Base-by-base conservation (phyloP, 2,329 filamentous ascomycete species). In the Apiospora kogelbergensis region DNA sequence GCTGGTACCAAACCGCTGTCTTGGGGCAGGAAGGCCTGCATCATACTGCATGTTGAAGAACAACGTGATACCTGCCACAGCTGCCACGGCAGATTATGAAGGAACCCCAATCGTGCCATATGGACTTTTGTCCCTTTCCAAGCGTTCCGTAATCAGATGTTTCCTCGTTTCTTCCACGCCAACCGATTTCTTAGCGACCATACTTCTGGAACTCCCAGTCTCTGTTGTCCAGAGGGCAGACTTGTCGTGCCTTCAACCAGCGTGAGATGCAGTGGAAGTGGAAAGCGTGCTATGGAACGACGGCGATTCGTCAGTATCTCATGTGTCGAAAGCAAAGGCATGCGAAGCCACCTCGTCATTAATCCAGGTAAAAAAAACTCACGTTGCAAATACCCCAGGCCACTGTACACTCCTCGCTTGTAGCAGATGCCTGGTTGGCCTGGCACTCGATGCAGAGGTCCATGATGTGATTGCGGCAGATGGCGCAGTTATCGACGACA, bases 191-290 rank as follows among this genome's bases (percentile, higher is more conserved):
- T 71, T 80, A 91, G 74, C 89, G 88, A 73, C 96, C 96, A 80
- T 99, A 99, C 82, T 98, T 99, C 83, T 99, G 96, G 86, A 98
- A 99, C 80, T 99, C 96, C 96, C 96, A 99, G 82, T 99, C 96
- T 76, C 95, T 88, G 84, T 99, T 99, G 84, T 99, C 96, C 60
- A 99, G 86, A 20, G 96, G 96, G 79, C 96, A 99, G 65, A 99
- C 96, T 80, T 98, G 96, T 79, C 96, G 91, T n/a, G 96, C 97
- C 87, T 99, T 99, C 70, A 99, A 86, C 96, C 96, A 99, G 82
- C 96, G 90, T 15, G 96, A 98, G 79, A 99, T 99, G 85, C 96
- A 99, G 84, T 99, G 96, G 84, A 99, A 99, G 83, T 99, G 96
- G 87, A 99, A 99, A 40, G 96, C 96, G 79, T 99, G 96, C 96